These are phyloP conservation scores for Catenaria anguillulae DNA, from an alignment of 371 early-diverging fungal genomes.

Conservation along the genomic window DNA sequence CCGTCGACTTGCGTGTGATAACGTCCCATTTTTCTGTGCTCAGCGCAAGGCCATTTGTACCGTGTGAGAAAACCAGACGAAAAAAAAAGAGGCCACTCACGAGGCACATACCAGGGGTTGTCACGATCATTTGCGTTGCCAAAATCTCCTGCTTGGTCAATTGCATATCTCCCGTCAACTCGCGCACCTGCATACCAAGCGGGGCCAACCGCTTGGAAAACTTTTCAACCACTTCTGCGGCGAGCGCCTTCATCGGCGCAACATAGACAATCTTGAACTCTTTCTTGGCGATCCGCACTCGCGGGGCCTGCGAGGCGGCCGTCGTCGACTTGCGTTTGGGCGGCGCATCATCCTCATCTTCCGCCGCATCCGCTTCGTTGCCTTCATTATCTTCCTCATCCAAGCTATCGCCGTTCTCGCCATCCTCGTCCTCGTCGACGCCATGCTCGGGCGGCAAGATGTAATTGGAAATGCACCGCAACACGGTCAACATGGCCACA, in stretches of 20 bases:
- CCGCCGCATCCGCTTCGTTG: background rate
- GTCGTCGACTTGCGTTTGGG: background rate
- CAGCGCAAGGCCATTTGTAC: no score
- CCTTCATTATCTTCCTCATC: background rate
- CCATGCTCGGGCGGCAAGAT: background rate
- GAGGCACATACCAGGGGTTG: conserved; percentile 76
- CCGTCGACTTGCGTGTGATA: conserved; percentile 87
- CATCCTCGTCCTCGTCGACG: no score
- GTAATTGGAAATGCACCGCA: conserved; percentile 32
- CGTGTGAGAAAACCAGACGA: background rate
- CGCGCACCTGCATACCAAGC: conserved; percentile 72
- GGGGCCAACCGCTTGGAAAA: conserved; percentile 70
- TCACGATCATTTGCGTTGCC: conserved; percentile 92
- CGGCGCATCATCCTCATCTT: background rate
- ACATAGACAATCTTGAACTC: conserved; percentile 97
- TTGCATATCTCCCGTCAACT: conserved; percentile 97
- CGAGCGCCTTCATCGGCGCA: conserved; percentile 99
- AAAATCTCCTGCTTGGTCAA: conserved; percentile 79
- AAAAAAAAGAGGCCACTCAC: background rate
- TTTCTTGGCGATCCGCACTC: conserved; percentile 15
- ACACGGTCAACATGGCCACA: conserved; percentile 85
- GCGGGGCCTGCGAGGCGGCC: background rate
- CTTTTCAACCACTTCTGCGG: conserved; percentile 90
- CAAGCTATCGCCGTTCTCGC: no score
- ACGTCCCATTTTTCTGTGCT: conserved; percentile 97